A percentile compares a stretch with the other conserved stretches of the same genome.
Conservation (phyloP, 75 land plant species). For the Ceratopteris richardii region DNA sequence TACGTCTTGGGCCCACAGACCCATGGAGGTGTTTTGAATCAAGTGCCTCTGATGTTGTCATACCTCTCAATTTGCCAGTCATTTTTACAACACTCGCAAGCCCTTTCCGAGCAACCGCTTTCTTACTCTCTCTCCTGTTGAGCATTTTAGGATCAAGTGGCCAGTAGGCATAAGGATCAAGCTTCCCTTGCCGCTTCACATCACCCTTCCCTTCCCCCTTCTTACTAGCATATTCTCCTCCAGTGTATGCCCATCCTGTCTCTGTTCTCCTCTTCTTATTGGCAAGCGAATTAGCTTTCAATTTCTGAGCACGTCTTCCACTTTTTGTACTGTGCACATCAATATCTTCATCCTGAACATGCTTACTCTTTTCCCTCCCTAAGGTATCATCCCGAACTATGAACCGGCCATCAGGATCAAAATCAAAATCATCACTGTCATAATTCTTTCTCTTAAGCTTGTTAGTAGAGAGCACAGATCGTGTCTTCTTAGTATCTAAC, state of each 20-base stretch:
- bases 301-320: slow-evolving; percentile 8
- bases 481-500: slow-evolving; percentile 59
- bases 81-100: slow-evolving; percentile 74
- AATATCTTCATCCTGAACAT: background rate
- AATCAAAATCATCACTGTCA: slow-evolving; percentile 57
- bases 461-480: slow-evolving; percentile 43
- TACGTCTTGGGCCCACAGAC: slow-evolving; percentile 6
- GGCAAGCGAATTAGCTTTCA: background rate
- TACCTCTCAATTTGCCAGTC: slow-evolving; percentile 69
- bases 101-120: slow-evolving; percentile 80
- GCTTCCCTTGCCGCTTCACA: slow-evolving; percentile 81
- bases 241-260: slow-evolving; percentile 84
- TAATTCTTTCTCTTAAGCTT: slow-evolving; percentile 27
- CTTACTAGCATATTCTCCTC: slow-evolving; percentile 72
- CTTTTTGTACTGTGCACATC: slow-evolving; percentile 7
- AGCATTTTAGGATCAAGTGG: slow-evolving; percentile 93
- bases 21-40: slow-evolving; percentile 8
- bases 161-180: slow-evolving; percentile 99
- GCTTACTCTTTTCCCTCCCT: background rate
- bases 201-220: slow-evolving; percentile 72
- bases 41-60: slow-evolving; percentile 56
- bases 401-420: slow-evolving; percentile 39
- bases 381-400: background rate
- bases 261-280: slow-evolving; percentile 32
- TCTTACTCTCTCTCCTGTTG: slow-evolving; percentile 70